These are phyloP conservation scores for Thermothielavioides terrestris DNA, from an alignment of 495 filamentous ascomycete genomes.

Conservation along the genomic window DNA sequence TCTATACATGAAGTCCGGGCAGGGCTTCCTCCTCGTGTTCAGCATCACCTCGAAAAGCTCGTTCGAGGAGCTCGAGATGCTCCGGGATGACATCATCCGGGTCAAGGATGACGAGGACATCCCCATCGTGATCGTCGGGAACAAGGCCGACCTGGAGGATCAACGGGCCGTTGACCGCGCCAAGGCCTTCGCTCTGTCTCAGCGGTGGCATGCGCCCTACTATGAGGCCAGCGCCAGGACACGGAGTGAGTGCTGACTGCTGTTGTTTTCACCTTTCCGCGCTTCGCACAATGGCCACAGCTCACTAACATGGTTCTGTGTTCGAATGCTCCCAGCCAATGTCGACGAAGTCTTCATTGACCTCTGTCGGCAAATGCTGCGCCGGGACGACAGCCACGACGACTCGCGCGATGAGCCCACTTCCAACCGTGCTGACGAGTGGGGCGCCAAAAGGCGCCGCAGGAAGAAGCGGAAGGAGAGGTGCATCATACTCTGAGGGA, in stretches of 20 bases:
- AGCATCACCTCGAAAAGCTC: constrained; percentile 86
- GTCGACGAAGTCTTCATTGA: constrained; percentile 95
- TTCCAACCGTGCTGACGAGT: constrained; percentile 22
- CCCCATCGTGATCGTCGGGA: constrained; percentile 93
- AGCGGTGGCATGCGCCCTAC: constrained; percentile 88
- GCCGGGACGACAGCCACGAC: constrained; percentile 51
- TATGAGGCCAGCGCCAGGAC: constrained; percentile 88
- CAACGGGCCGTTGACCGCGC: constrained; percentile 75
- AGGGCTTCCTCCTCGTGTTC: constrained; percentile 96
- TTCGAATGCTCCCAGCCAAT: constrained; percentile 47
- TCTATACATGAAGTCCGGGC: constrained; percentile 93
- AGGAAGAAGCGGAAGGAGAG: constrained; percentile 19
- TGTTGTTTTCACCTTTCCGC: too few relatives aligned
- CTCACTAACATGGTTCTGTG: neutral
- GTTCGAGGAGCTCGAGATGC: constrained; percentile 73
- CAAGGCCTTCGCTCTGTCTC: constrained; percentile 76
- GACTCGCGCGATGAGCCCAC: constrained; percentile 35
- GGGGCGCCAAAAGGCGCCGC: constrained; percentile 9
- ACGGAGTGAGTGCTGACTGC: constrained; percentile 36
- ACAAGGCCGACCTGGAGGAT: constrained; percentile 93
- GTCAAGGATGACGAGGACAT: constrained; percentile 92
- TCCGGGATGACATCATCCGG: constrained; percentile 91
- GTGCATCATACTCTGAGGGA: constrained; percentile 25
- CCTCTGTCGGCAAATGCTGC: constrained; percentile 85
- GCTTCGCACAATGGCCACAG: neutral